These are phyloP conservation scores for Quercus phellos DNA, from an alignment of 331 rosid species.

Conservation along the genomic window DNA sequence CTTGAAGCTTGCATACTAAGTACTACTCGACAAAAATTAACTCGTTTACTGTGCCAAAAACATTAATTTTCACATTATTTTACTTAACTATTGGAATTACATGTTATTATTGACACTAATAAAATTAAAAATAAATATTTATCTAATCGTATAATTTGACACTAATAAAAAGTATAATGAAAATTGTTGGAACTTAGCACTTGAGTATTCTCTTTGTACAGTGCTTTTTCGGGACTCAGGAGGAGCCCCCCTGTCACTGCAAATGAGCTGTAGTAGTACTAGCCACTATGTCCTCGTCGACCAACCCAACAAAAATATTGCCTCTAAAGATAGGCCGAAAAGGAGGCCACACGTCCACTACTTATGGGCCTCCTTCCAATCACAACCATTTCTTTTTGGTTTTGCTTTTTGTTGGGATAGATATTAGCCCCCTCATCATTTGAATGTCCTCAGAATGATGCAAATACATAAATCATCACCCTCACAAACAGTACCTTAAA, in stretches of 20 bases:
- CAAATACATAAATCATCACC: conserved; percentile 6
- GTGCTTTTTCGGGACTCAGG: conserved; percentile 14
- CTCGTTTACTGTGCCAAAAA: no score
- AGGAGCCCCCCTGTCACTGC: neutral
- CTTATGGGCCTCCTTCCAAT: neutral
- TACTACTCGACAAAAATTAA: no score
- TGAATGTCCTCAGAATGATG: conserved; percentile 16
- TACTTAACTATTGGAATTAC: no score
- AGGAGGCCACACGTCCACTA: neutral
- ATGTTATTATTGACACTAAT: no score
- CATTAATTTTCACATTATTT: no score
- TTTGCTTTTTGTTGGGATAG: no score
- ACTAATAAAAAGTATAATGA: no score
- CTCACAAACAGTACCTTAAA: conserved; percentile 34
- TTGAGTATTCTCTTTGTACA: neutral
- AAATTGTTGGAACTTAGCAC: no score
- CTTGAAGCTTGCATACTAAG: no score
- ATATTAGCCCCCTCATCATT: neutral
- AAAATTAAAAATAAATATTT: no score
- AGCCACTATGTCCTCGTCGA: neutral
- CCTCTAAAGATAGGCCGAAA: neutral
- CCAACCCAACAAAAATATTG: neutral
- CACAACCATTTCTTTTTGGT: no score
- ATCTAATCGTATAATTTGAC: no score
- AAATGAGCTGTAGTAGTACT: neutral